phyloP scores from a whole-genome alignment of 371 early-diverging fungal genomes.

The Umbelopsis sp. region DNA sequence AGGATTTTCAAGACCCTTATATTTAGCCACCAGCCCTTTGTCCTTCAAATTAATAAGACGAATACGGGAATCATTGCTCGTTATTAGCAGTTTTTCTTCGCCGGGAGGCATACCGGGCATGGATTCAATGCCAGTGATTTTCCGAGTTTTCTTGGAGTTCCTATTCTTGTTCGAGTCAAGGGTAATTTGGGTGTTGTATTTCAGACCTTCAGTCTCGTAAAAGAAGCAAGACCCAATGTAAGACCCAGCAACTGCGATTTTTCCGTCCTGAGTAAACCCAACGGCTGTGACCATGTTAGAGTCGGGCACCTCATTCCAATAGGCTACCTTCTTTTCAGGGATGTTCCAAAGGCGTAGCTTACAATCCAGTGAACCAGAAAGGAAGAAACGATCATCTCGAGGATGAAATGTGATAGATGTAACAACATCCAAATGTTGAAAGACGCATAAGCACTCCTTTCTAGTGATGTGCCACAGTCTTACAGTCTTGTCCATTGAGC shows the following conservation, averaged over 20 bases:
- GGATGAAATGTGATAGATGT: constrained; percentile 86
- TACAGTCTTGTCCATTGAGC: constrained; percentile 87
- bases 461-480: constrained; percentile 84
- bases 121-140: constrained; percentile 77
- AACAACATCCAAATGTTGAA: constrained; percentile 79
- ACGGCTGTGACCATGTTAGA: constrained; percentile 77
- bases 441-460: constrained; percentile 75
- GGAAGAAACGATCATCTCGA: constrained; percentile 78
- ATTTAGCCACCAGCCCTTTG: constrained; percentile 74
- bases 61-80: constrained; percentile 82
- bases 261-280: constrained; percentile 74
- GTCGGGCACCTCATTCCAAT: constrained; percentile 74
- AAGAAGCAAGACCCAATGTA: constrained; percentile 78
- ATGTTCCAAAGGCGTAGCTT: constrained; percentile 85
- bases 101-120: constrained; percentile 55
- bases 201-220: constrained; percentile 77
- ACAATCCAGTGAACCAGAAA: constrained; percentile 83
- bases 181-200: constrained; percentile 78
- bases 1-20: constrained; percentile 74
- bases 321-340: constrained; percentile 72
- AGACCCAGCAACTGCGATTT: constrained; percentile 76
- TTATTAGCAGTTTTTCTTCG: constrained; percentile 65
- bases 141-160: constrained; percentile 59
- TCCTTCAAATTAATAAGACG: constrained; percentile 77
- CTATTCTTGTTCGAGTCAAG: constrained; percentile 59